Evolutionary conservation across 441 rosid genomes (phyloP).

Genomic region (Omphalea diandra): DNA sequence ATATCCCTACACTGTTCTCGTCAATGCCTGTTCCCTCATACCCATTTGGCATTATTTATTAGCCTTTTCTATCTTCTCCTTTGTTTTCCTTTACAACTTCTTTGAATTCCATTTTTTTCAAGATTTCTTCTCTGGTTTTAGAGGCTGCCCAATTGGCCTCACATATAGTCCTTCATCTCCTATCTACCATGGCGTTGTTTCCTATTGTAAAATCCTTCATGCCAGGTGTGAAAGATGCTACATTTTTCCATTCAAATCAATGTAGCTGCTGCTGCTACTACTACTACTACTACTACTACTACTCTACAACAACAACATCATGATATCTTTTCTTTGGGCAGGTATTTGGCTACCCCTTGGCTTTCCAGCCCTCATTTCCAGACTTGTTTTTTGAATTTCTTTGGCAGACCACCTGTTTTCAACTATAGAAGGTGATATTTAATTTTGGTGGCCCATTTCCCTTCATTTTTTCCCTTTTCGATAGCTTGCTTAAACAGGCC

Average conservation of each 20-base stretch:
- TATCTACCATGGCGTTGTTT: conserved; percentile 52
- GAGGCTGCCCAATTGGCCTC: conserved; percentile 46
- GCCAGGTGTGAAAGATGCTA: conserved; percentile 42
- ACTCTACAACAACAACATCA: too few species aligned
- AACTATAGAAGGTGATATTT: conserved; percentile 67
- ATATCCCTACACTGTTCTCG: conserved; percentile 42
- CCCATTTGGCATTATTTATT: conserved; percentile 53
- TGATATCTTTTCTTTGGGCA: conserved; percentile 24
- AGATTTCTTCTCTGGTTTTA: conserved; percentile 41
- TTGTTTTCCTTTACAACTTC: conserved; percentile 55
- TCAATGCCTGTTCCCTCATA: conserved; percentile 40
- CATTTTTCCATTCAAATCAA: neutral
- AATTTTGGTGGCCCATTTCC: too few species aligned
- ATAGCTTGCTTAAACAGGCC: too few species aligned
- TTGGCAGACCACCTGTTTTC: conserved; percentile 72
- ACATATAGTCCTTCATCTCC: conserved; percentile 47
- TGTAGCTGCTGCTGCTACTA: neutral
- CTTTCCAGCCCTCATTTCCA: conserved; percentile 84
- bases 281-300: too few species aligned
- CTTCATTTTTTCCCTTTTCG: too few species aligned
- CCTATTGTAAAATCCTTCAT: conserved; percentile 63
- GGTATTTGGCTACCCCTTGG: conserved; percentile 82
- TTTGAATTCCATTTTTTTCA: conserved; percentile 63
- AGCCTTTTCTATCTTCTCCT: conserved; percentile 23
- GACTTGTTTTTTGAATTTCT: conserved; percentile 60